phyloP scores from a whole-genome alignment of 202 grass and related monocot species.

The Digitaria exilis region DNA sequence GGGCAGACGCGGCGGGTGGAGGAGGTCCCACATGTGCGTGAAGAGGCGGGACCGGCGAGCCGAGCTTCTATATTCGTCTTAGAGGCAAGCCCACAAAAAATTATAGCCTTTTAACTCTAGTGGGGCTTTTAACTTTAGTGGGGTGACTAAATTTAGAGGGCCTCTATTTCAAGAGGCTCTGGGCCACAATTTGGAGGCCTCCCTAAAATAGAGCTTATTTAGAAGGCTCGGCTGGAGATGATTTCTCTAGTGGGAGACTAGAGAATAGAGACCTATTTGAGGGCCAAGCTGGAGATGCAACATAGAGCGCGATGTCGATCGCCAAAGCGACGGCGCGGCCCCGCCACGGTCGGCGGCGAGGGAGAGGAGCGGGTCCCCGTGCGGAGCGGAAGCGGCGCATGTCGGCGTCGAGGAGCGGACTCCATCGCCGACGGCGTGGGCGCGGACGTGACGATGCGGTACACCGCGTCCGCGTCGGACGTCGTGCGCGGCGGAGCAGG shows the following conservation, averaged over 20 bases:
- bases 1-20: conserved; percentile 48
- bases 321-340: conserved; percentile 60
- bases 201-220: too few relatives aligned
- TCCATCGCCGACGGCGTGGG: conserved; percentile 60
- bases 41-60: conserved; percentile 72
- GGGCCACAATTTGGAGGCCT: too few relatives aligned
- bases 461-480: conserved; percentile 48
- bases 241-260: too few relatives aligned
- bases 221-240: too few relatives aligned
- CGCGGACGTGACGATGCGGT: conserved; percentile 58
- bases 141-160: too few relatives aligned
- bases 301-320: conserved; percentile 81
- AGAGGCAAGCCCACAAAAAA: too few relatives aligned
- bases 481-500: not conserved
- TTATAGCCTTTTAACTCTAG: too few relatives aligned
- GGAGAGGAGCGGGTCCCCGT: conserved; percentile 69
- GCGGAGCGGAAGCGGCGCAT: conserved; percentile 76
- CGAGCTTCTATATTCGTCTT: too few relatives aligned
- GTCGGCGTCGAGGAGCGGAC: conserved; percentile 64
- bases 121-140: too few relatives aligned
- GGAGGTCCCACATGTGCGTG: conserved; percentile 55
- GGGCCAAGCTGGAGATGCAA: too few relatives aligned
- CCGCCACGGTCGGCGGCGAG: conserved; percentile 51
- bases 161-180: too few relatives aligned
- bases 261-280: too few relatives aligned